Evolutionary conservation across 306 rosid genomes (phyloP), one percentile per base, ranked within the genome.

Genomic region (Pterocarpus santalinus): DNA sequence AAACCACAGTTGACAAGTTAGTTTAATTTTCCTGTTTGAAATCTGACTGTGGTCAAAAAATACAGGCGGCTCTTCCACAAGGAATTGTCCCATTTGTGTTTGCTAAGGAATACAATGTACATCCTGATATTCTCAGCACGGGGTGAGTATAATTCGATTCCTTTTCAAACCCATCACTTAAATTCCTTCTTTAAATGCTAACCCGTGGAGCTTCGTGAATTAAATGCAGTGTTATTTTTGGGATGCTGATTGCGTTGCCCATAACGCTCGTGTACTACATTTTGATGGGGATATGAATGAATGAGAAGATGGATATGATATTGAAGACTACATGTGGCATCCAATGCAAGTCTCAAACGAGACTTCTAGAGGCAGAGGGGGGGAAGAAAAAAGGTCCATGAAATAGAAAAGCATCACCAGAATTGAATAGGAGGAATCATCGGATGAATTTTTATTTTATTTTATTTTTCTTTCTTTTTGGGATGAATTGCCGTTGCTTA

Each of bases 61-160:
- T 55, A 83, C 91, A 95, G 99, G 97, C 99, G 81, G 97, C 99
- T 86, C 95, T 95, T 33, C 99, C 99, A 53, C 97, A 91, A 90
- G 99, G 99, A 89, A 95, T 95, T 82, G 98, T 95, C 87, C 98
- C 98, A 86, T 95, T 95, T 87, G 97, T 95, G 87, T 95, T 95
- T 83, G 99, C 99, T 7, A 95, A 92, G 87, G 99, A 95, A 82
- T 95, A 93, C 87, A 95, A 85, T 71, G 94, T 95, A 72, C 97
- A 95, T 77, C 95, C 97, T 73, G 97, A 95, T 79, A 92, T 95
- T 88, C 99, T 95, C 82, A 95, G 99, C 97, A 95, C 99, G 60
- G 97, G 83, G 97, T 95, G 66, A 84, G 95, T 22, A 22, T 22
- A 22, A 22, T 22, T 22, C 28, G 28, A 22, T 22, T 22, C 28